Base-by-base conservation (phyloP, 2,329 filamentous ascomycete genomes). In the Dothideomycetidae sp. region DNA sequence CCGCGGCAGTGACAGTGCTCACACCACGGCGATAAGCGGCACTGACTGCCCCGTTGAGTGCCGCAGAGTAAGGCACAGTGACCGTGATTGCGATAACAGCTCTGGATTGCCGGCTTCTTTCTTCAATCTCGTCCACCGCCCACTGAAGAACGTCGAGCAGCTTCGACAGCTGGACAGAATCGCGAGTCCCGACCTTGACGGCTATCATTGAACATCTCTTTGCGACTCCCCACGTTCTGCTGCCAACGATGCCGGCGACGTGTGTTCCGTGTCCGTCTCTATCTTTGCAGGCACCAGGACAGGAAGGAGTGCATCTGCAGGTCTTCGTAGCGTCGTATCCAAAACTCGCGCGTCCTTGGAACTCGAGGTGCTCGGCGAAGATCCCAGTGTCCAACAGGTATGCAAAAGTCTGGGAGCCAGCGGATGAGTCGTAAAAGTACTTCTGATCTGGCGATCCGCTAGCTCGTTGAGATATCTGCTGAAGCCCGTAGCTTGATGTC, bases 101-200 rank as follows among this genome's bases (percentile, higher is more conserved):
- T 21, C 62, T 64, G 4, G 64, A 17, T 52, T 53, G 10, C 51
- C 44, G 31, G 55, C 39, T 1, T 42, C 42, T 46, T 58, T 60
- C 46, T 61, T 58, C 38, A 51, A 69, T 65, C 31, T 57, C 52
- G 33, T 55, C 43, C 40, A 66, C 52, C 13, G 65, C 61, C 48
- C 52, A 63, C 42, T 64, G 53, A 50, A 71, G 67, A 14, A 66
- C 70, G 15, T 57, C 53, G 43, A 73, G 59, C 42, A 67, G 65
- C 45, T 59, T 59, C 12, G 57, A 54, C 36, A 55, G 59, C 16
- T 55, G 61, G 23, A 67, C 68, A 32, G 57, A 57, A 31, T 64
- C 63, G 23, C 54, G 55, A 33, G 60, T 60, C 14, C 68, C 57
- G 5, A 68, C 66, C 52, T 69, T 70, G 42, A 73, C 63, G 31